Percentiles rank a stretch among this genome's conserved stretches.
phyloP scores from a whole-genome alignment of 805 yeast species.

The Zygotorulaspora sp. region DNA sequence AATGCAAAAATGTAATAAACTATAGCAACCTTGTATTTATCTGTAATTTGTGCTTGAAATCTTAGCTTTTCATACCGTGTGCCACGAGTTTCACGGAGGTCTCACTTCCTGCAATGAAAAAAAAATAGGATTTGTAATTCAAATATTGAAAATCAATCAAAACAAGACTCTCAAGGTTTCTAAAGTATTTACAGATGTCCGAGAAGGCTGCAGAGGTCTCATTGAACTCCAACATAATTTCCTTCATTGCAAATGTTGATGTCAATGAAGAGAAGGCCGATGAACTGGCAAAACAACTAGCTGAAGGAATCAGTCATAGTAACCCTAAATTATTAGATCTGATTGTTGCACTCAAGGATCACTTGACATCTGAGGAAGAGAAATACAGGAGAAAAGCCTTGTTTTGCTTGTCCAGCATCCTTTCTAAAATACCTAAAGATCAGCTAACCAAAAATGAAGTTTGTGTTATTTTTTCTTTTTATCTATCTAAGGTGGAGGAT shows the following conservation, averaged over 20 bases:
- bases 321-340: constrained; percentile 44
- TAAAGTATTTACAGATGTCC: too few relatives aligned
- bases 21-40: too few relatives aligned
- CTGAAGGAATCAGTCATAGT: constrained; percentile 25
- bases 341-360: constrained; percentile 55
- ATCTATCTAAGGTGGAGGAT: constrained; percentile 64
- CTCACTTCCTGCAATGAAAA: too few relatives aligned
- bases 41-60: too few relatives aligned
- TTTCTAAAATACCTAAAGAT: constrained; percentile 30
- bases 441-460: constrained; percentile 39
- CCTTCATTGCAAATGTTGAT: constrained; percentile 40
- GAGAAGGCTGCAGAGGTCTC: not conserved
- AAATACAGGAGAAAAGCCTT: constrained; percentile 47
- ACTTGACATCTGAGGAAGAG: constrained; percentile 57
- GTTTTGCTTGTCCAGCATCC: constrained; percentile 39
- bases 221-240: constrained; percentile 11
- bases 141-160: too few relatives aligned
- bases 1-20: too few relatives aligned
- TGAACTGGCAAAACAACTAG: constrained; percentile 31
- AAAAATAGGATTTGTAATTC: too few relatives aligned
- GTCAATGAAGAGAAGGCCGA: constrained; percentile 33
- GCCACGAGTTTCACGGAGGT: too few relatives aligned
- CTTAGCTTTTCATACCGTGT: too few relatives aligned
- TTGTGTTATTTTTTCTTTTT: constrained; percentile 46
- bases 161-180: too few relatives aligned